Evolutionary conservation across 805 yeast species (phyloP).

Genomic region (Kockiozyma suomiensis): DNA sequence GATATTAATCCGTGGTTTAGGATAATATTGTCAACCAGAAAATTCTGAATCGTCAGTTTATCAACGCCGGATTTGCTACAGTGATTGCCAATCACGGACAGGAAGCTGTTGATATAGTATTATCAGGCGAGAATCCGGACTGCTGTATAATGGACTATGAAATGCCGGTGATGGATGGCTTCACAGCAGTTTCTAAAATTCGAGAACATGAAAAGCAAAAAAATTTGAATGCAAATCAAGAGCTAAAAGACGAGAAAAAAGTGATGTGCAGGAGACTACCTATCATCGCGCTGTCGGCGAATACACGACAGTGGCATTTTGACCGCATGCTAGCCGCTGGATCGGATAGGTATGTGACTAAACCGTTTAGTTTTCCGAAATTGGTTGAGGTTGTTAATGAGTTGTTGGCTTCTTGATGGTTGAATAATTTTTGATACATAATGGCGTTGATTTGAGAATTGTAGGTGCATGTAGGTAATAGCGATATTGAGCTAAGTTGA

Average conservation of each 20-base stretch:
- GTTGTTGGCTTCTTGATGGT: neutral
- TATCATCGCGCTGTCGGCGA: constrained; percentile 35
- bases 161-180: constrained; percentile 37
- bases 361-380: constrained; percentile 29
- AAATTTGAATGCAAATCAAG: neutral
- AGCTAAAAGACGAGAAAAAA: neutral
- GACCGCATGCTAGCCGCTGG: constrained; percentile 34
- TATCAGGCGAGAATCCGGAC: constrained; percentile 23
- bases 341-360: constrained; percentile 31
- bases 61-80: constrained; percentile 73
- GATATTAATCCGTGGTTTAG: too few species aligned
- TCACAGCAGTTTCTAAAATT: constrained; percentile 38
- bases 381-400: constrained; percentile 26
- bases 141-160: constrained; percentile 35
- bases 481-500: too few species aligned
- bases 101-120: constrained; percentile 66
- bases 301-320: constrained; percentile 31
- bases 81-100: constrained; percentile 89
- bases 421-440: too few species aligned
- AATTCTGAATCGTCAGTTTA: constrained; percentile 85
- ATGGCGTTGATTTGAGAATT: neutral
- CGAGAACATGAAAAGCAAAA: constrained; percentile 26
- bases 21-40: constrained; percentile 94
- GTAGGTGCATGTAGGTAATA: too few species aligned
- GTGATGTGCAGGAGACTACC: constrained; percentile 15